Percentiles rank a stretch among this genome's conserved stretches.
These are phyloP conservation scores for Tanacetum coccineum DNA, from an alignment of 129 eudicot species.

Conservation along the genomic window DNA sequence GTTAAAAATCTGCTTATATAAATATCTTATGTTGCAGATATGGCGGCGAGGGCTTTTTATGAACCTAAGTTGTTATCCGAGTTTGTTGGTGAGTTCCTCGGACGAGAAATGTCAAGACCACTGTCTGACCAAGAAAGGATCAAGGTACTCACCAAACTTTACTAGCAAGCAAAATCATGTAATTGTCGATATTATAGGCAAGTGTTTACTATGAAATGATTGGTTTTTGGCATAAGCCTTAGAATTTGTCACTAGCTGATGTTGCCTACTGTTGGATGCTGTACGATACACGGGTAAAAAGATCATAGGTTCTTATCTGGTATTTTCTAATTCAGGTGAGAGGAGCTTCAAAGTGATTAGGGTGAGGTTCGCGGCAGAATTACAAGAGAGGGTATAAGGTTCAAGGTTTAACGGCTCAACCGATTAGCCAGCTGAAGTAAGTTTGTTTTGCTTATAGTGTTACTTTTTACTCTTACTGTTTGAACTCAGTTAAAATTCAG, in stretches of 20 bases:
- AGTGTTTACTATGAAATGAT: too few relatives aligned
- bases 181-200: not conserved
- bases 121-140: slow-evolving; percentile 54
- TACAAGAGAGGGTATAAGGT: slow-evolving; percentile 30
- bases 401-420: slow-evolving; percentile 36
- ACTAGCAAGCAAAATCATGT: too few relatives aligned
- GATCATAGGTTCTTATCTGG: not conserved
- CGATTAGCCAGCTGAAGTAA: slow-evolving; percentile 35
- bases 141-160: slow-evolving; percentile 38
- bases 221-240: not conserved
- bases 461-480: not conserved
- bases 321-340: slow-evolving; percentile 37
- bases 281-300: too few relatives aligned
- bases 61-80: slow-evolving; percentile 39
- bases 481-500: too few relatives aligned
- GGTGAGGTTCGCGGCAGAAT: slow-evolving; percentile 34
- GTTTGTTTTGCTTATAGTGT: not conserved
- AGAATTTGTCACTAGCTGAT: not conserved
- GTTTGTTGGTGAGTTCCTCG: too few relatives aligned
- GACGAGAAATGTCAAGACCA: slow-evolving; percentile 35
- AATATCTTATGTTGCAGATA: slow-evolving; percentile 36
- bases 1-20: not conserved
- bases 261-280: too few relatives aligned
- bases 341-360: slow-evolving; percentile 50
- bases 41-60: slow-evolving; percentile 66